A percentile compares a stretch with the other conserved stretches of the same genome.
Conservation (phyloP, 768 basidiomycete genomes). For the Pleurotus pulmonarius region DNA sequence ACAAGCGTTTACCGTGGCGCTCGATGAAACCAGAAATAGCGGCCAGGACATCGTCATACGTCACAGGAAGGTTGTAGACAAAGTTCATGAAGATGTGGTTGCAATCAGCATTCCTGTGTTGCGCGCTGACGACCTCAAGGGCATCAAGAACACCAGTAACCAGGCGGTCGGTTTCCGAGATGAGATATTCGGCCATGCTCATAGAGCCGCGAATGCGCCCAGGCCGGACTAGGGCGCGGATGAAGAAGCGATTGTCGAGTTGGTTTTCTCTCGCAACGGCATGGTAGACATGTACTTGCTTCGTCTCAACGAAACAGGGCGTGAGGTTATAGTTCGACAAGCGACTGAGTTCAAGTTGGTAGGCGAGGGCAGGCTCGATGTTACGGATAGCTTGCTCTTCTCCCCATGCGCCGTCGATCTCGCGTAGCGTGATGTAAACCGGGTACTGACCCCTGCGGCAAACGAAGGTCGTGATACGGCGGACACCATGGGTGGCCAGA, state of each 20-base stretch:
- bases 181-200: conserved; percentile 96
- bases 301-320: conserved; percentile 94
- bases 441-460: conserved; percentile 93
- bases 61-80: conserved; percentile 92
- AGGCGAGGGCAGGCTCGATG: conserved; percentile 96
- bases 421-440: conserved; percentile 88
- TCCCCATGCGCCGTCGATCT: conserved; percentile 68
- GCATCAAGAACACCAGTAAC: conserved; percentile 93
- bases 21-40: conserved; percentile 99
- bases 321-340: conserved; percentile 95
- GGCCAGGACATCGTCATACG: conserved; percentile 94
- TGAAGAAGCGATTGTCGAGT: conserved; percentile 97
- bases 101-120: conserved; percentile 90
- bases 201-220: conserved; percentile 89
- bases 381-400: conserved; percentile 98
- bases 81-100: conserved; percentile 99
- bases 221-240: conserved; percentile 93
- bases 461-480: conserved; percentile 88
- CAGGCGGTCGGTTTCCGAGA: conserved; percentile 96
- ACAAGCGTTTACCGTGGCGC: conserved; percentile 95
- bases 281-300: conserved; percentile 98
- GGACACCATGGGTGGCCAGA: conserved; percentile 74
- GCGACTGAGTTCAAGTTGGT: conserved; percentile 95
- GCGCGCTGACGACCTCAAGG: conserved; percentile 87
- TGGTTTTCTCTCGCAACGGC: conserved; percentile 94